phyloP scores from a whole-genome alignment of 352 stramenopile genomes.

The Phytophthora boehmeriae region DNA sequence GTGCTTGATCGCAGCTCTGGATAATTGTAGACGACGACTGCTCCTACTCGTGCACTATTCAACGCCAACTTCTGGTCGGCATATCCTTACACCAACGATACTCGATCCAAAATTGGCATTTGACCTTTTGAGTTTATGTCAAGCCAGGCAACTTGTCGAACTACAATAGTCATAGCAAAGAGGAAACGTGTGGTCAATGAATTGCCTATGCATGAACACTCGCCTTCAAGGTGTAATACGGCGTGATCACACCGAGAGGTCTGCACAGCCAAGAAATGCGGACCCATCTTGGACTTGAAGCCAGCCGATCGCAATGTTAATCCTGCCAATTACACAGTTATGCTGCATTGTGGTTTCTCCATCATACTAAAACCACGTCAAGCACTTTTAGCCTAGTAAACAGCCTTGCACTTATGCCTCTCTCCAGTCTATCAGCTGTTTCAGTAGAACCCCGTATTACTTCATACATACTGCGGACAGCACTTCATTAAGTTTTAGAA shows the following conservation, averaged over 20 bases:
- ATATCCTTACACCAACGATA: slow-evolving; percentile 8
- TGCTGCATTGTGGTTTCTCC: background rate
- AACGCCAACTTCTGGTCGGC: slow-evolving; percentile 30
- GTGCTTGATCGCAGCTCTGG: background rate
- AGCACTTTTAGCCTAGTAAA: background rate
- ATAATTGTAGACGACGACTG: slow-evolving; percentile 12
- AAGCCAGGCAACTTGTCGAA: no score
- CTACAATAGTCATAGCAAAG: no score
- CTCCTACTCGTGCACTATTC: background rate
- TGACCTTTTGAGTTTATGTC: background rate
- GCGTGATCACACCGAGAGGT: background rate
- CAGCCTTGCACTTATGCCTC: background rate
- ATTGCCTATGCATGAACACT: no score
- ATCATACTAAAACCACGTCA: background rate
- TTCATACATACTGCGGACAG: no score
- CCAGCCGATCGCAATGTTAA: background rate
- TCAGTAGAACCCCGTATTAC: background rate
- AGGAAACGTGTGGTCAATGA: no score
- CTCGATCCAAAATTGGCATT: slow-evolving; percentile 1
- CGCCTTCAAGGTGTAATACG: background rate
- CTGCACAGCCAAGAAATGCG: background rate
- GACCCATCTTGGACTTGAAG: background rate
- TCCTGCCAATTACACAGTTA: background rate
- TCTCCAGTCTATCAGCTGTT: background rate
- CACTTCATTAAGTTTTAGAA: no score